Percentiles rank a stretch among this genome's conserved stretches.
Evolutionary conservation across 371 early-diverging fungal species (phyloP).

Genomic region (Mucor lusitanicus): DNA sequence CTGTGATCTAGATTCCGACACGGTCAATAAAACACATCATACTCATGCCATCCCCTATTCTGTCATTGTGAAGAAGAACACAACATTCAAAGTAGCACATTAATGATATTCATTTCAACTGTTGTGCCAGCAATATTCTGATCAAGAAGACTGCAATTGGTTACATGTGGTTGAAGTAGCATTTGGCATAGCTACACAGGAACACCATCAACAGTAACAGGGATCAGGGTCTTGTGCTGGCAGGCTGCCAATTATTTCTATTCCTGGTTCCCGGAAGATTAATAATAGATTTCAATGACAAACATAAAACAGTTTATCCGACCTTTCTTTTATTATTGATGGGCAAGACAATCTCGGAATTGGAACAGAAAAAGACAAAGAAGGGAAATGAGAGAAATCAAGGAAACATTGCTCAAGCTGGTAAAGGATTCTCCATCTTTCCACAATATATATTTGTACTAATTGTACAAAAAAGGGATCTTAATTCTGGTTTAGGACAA

Average conservation of each 20-base stretch:
- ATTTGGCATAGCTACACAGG: background rate
- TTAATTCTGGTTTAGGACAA: slow-evolving; percentile 81
- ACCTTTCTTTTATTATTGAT: background rate
- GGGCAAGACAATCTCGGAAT: slow-evolving; percentile 43
- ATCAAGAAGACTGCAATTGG: slow-evolving; percentile 78
- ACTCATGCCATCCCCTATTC: no score
- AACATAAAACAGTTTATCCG: background rate
- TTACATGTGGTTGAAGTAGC: slow-evolving; percentile 63
- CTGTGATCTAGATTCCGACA: no score
- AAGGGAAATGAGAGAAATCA: slow-evolving; percentile 72
- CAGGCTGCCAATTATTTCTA: background rate
- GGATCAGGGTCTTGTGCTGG: background rate
- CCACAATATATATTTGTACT: background rate
- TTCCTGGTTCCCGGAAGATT: background rate
- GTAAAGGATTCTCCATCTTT: slow-evolving; percentile 31
- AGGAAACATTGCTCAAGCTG: slow-evolving; percentile 60
- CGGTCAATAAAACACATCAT: no score
- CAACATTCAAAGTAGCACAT: no score
- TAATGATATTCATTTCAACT: no score
- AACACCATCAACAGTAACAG: background rate
- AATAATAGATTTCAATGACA: background rate
- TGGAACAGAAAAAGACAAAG: slow-evolving; percentile 62
- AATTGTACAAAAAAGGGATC: slow-evolving; percentile 45
- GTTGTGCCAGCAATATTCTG: no score
- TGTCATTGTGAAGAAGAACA: no score